Evolutionary conservation across 2,329 filamentous ascomycete species (phyloP).

Genomic region (Cladobotryum mycophilum): DNA sequence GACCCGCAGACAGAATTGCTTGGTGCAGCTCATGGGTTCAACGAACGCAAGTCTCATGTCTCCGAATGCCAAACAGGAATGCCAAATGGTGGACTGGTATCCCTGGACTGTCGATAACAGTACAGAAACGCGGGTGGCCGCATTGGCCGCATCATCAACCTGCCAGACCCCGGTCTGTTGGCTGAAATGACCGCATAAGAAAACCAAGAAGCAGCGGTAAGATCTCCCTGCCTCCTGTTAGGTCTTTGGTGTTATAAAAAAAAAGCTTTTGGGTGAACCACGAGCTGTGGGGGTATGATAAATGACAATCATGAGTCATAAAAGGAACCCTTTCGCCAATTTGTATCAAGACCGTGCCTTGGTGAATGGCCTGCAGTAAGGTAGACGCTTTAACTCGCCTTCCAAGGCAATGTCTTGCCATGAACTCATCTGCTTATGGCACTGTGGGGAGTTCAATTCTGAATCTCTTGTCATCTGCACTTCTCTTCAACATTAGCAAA

Average conservation of each 20-base stretch:
- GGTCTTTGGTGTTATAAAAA: too few relatives aligned
- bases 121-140: slow-evolving; percentile 5
- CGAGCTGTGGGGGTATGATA: too few relatives aligned
- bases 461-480: not conserved
- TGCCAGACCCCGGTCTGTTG: slow-evolving; percentile 1
- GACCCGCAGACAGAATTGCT: slow-evolving; percentile 7
- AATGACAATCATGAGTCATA: too few relatives aligned
- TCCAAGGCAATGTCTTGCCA: too few relatives aligned
- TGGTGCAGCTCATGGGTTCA: slow-evolving; percentile 10
- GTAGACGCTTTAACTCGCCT: too few relatives aligned
- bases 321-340: too few relatives aligned
- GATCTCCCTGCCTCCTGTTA: too few relatives aligned
- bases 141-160: slow-evolving; percentile 6
- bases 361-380: too few relatives aligned
- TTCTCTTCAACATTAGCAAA: not conserved
- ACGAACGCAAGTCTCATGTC: slow-evolving; percentile 9
- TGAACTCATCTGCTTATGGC: too few relatives aligned
- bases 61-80: slow-evolving; percentile 3
- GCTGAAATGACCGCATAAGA: not conserved
- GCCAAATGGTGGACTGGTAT: slow-evolving; percentile 7
- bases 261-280: too few relatives aligned
- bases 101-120: slow-evolving; percentile 2
- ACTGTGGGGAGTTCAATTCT: not conserved
- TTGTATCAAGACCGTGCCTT: too few relatives aligned
- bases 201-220: not conserved